Evolutionary conservation across 495 filamentous ascomycete genomes (phyloP), one percentile per base, ranked within the genome.

Genomic region (Parathielavia hyrcaniae): DNA sequence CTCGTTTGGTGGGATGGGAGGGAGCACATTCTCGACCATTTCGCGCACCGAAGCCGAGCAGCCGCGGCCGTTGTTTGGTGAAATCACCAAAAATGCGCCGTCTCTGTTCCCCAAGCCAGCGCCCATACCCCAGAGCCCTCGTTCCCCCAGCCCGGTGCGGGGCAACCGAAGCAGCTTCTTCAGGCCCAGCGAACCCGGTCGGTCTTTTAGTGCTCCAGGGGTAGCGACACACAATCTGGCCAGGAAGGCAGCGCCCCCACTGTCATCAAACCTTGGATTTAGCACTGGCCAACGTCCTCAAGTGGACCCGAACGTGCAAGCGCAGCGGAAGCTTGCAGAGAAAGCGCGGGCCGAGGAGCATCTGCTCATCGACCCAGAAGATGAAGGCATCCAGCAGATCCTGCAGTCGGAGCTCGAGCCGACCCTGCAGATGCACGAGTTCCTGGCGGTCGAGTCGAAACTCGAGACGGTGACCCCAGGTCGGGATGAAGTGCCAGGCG

Each of bases 121-220:
- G n/a, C 62, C 84, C 36, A 78, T 77, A n/a, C 64, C 75, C 32
- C 47, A 79, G 71, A 84, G 82, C 53, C 86, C 87, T 41, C 82
- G 88, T 34, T 93, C 89, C 11, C 90, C 90, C 13, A 93, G 89
- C 61, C 89, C 90, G 0, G 73, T 89, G 3, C 85, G 89, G 17
- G 69, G 73, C 20, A 64, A 78, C 8, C 77, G 73, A 19, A 69
- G 73, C 51, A 77, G 74, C 57, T 60, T 75, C 1, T 61, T 83
- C 16, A 69, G 77, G 56, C 70, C 79, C 19, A 36, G 20, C 8
- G 83, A 86, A 32, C 68, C 70, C 8, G 63, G 75, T 14, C 77
- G 83, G 51, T 82, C 80, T 8, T 72, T 83, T 55, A 85, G 82
- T 65, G 79, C 83, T 23, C 82, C 84, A 17, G 73, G 75, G 10